Percentiles rank a stretch among this genome's conserved stretches.
phyloP scores from a whole-genome alignment of 2,329 filamentous ascomycete species.

The Neodidymelliopsis sp. region DNA sequence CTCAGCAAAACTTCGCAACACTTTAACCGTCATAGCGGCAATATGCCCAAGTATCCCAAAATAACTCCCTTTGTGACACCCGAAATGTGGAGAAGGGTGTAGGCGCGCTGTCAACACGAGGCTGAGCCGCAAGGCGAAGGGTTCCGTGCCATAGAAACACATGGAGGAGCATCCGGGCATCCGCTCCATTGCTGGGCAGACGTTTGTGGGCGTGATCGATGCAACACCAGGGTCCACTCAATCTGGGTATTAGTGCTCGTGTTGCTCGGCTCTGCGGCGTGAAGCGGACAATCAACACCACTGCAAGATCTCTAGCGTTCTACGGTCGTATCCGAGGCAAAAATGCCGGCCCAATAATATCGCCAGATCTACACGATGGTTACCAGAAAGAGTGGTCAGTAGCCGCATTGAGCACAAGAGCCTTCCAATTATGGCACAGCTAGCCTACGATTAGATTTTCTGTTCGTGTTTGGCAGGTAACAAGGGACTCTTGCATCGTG shows the following conservation, averaged over 20 bases:
- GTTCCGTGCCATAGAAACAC: not conserved
- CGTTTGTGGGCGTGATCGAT: not conserved
- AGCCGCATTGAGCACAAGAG: not conserved
- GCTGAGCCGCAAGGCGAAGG: slow-evolving; percentile 3
- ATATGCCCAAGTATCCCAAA: not conserved
- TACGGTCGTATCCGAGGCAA: not conserved
- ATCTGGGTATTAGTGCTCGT: not conserved
- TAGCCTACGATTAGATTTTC: slow-evolving; percentile 1
- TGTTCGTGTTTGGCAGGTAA: not conserved
- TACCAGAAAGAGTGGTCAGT: not conserved
- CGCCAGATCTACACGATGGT: slow-evolving; percentile 4
- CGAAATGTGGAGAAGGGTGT: not conserved
- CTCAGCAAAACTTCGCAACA: not conserved
- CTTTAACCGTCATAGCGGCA: not conserved
- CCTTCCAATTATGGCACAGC: slow-evolving; percentile 5
- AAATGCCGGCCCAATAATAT: not conserved
- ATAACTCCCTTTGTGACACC: not conserved
- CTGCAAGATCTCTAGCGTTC: not conserved
- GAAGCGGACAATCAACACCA: not conserved
- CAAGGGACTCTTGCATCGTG: not conserved
- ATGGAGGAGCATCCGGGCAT: not conserved
- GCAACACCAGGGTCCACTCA: not conserved
- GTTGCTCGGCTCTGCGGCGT: not conserved
- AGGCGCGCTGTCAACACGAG: slow-evolving; percentile 11
- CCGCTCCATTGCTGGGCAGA: slow-evolving; percentile 1